Percentiles rank a stretch among this genome's conserved stretches.
Evolutionary conservation across 352 stramenopile species (phyloP).

Genomic region (Pythium aphanidermatum): DNA sequence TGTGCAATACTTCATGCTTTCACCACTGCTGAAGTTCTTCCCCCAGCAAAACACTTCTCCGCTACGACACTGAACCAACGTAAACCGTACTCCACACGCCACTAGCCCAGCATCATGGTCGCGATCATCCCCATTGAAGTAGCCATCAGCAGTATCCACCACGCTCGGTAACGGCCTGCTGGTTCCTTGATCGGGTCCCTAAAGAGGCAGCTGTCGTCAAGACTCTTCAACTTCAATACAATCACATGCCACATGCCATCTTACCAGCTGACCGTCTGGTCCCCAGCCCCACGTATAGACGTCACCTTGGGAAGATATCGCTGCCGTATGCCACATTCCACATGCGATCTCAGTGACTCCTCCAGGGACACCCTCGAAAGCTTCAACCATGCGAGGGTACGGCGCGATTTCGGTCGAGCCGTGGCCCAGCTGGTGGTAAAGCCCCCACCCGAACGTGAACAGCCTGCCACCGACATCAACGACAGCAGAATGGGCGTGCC

Average conservation of each 20-base stretch:
- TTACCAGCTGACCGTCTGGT: slow-evolving; percentile 60
- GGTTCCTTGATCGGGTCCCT: slow-evolving; percentile 10
- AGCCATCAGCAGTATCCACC: slow-evolving; percentile 24
- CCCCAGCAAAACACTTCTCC: slow-evolving; percentile 56
- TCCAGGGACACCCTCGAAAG: slow-evolving; percentile 42
- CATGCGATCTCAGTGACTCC: slow-evolving; percentile 45
- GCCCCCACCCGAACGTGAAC: slow-evolving; percentile 68
- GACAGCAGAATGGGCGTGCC: slow-evolving; percentile 47
- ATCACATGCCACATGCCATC: no score
- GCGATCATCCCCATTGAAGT: slow-evolving; percentile 19
- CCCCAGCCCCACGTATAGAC: slow-evolving; percentile 81
- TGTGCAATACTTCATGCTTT: neutral
- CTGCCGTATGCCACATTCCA: slow-evolving; percentile 71
- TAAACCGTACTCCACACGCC: slow-evolving; percentile 46
- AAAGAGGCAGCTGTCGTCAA: no score
- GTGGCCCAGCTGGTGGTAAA: slow-evolving; percentile 77
- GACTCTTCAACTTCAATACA: no score
- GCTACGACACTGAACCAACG: slow-evolving; percentile 33
- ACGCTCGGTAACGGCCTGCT: slow-evolving; percentile 41
- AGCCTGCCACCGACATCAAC: slow-evolving; percentile 29
- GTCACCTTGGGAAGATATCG: slow-evolving; percentile 51
- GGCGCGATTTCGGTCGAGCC: slow-evolving; percentile 30
- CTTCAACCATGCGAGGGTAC: slow-evolving; percentile 26
- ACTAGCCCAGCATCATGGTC: slow-evolving; percentile 28
- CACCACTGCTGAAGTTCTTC: neutral